Evolutionary conservation across 73 alveolate genomes (phyloP).

Genomic region (Breviolum minutum): DNA sequence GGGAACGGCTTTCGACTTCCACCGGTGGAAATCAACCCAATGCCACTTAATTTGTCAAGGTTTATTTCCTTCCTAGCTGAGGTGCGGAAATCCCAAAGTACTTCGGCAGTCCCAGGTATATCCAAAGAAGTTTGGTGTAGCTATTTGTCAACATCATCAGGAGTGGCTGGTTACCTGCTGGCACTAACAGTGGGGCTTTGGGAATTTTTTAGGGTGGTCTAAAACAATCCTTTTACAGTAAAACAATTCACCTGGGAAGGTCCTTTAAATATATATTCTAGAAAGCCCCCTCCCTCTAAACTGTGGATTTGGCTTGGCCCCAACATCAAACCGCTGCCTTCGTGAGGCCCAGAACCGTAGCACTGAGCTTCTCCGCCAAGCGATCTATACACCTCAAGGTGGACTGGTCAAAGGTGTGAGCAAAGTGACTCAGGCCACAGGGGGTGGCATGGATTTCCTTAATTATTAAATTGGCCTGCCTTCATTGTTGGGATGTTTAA

Average conservation of each 20-base stretch:
- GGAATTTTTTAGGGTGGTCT: no score
- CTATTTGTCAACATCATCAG: background rate
- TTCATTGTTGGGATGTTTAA: background rate
- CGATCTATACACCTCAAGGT: background rate
- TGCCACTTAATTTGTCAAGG: no score
- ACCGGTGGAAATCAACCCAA: no score
- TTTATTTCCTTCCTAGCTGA: background rate
- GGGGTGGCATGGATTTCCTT: no score
- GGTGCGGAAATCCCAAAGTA: background rate
- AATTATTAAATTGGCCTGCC: no score
- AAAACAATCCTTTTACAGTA: background rate
- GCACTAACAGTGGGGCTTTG: no score
- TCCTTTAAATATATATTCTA: background rate
- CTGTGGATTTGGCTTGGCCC: no score
- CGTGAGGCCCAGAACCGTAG: no score
- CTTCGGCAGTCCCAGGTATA: background rate
- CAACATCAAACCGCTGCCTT: no score
- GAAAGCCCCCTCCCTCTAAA: no score
- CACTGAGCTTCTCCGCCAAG: background rate
- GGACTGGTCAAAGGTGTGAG: background rate
- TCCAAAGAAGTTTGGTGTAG: background rate
- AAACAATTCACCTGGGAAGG: background rate
- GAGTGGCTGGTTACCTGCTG: slow-evolving; percentile 5
- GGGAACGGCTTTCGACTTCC: no score
- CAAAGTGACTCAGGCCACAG: background rate